Percentiles rank a stretch among this genome's conserved stretches.
Evolutionary conservation across 805 yeast species (phyloP).

Genomic region (Candida awuae): DNA sequence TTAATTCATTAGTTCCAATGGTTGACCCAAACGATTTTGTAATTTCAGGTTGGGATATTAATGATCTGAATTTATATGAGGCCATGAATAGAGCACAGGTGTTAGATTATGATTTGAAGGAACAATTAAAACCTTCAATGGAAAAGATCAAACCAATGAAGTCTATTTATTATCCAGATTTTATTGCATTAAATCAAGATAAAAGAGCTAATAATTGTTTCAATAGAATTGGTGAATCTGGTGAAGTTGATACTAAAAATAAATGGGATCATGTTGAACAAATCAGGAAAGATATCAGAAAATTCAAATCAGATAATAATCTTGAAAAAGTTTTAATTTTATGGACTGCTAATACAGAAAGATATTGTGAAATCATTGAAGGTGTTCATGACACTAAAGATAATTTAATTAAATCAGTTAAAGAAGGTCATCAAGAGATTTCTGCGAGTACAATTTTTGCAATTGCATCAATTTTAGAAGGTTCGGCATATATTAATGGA

Average conservation of each 20-base stretch:
- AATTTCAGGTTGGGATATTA: constrained; percentile 94
- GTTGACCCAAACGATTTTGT: constrained; percentile 85
- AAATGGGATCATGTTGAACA: constrained; percentile 89
- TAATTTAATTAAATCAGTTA: constrained; percentile 64
- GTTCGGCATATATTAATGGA: constrained; percentile 87
- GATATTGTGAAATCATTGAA: constrained; percentile 67
- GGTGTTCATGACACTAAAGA: constrained; percentile 89
- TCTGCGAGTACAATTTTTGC: constrained; percentile 94
- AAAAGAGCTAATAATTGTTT: constrained; percentile 85
- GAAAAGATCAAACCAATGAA: constrained; percentile 61
- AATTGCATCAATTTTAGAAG: constrained; percentile 83
- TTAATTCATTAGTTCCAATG: constrained; percentile 82
- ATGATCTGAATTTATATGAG: constrained; percentile 55
- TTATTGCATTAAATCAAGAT: constrained; percentile 90
- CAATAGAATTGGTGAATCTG: constrained; percentile 42
- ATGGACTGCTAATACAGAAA: constrained; percentile 98
- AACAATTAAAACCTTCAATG: constrained; percentile 60
- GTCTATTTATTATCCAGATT: constrained; percentile 90
- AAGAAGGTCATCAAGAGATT: constrained; percentile 71
- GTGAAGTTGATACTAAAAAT: constrained; percentile 43
- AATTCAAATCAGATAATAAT: constrained; percentile 61
- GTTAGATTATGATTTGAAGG: constrained; percentile 76
- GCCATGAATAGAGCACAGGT: constrained; percentile 85
- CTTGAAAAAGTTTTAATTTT: constrained; percentile 84
- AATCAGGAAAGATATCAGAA: constrained; percentile 74